phyloP scores from a whole-genome alignment of 345 rosid species.

The Sisymbrium irio region DNA sequence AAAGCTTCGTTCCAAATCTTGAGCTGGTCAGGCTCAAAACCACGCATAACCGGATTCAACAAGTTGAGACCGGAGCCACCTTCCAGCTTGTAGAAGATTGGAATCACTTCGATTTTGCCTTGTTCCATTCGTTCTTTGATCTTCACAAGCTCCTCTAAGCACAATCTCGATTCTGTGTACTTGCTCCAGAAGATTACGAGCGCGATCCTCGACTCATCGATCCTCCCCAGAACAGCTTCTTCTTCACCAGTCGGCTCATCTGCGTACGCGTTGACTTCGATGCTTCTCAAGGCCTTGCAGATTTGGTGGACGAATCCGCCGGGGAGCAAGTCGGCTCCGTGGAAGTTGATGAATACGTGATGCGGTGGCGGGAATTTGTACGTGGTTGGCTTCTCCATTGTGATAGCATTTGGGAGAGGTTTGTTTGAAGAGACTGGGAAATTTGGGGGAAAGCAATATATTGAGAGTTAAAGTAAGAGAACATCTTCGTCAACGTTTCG shows the following conservation, averaged over 20 bases:
- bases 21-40: neutral
- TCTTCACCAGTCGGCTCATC: neutral
- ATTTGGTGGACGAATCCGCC: constrained; percentile 4
- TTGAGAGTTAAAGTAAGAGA: no score
- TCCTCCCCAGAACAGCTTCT: neutral
- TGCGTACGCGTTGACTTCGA: neutral
- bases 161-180: neutral
- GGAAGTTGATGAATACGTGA: constrained; percentile 19
- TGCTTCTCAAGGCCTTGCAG: neutral
- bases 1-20: neutral
- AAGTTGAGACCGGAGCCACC: neutral
- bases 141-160: neutral
- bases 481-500: no score
- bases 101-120: neutral
- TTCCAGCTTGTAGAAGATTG: neutral
- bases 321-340: neutral
- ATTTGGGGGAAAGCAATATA: no score
- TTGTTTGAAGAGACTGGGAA: no score
- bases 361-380: neutral
- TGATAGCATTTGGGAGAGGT: no score
- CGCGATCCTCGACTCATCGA: neutral
- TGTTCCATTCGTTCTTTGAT: neutral
- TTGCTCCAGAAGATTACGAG: neutral
- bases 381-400: neutral
- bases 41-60: neutral